These are phyloP conservation scores for Solanum appendiculatum DNA, from an alignment of 257 asterid genomes.

Conservation along the genomic window DNA sequence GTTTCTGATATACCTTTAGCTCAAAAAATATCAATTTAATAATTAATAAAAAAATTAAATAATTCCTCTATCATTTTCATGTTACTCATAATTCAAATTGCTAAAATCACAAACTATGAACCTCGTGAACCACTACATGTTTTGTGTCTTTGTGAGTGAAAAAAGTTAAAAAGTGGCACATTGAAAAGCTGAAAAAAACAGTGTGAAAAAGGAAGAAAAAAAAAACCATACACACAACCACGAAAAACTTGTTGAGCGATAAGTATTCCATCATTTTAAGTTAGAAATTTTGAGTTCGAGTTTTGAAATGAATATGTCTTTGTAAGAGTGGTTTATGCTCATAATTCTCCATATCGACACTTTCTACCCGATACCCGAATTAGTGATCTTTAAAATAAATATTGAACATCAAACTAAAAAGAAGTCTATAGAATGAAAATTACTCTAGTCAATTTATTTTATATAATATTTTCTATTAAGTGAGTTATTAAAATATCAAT, in stretches of 20 bases:
- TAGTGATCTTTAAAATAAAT: not conserved
- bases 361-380: not conserved
- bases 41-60: not conserved
- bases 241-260: not conserved
- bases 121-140: not conserved
- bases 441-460: not conserved
- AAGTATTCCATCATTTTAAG: not conserved
- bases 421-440: not conserved
- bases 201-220: not conserved
- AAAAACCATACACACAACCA: not conserved
- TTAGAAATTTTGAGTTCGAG: fast-evolving
- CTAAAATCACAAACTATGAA: not conserved
- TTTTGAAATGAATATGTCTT: not conserved
- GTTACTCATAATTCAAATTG: not conserved
- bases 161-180: not conserved
- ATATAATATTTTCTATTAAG: not conserved
- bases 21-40: too few species aligned
- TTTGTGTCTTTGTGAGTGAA: not conserved
- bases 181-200: not conserved
- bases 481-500: not conserved
- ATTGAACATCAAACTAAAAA: not conserved
- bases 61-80: not conserved
- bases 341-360: not conserved
- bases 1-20: not conserved
- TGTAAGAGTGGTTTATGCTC: not conserved